phyloP scores from a whole-genome alignment of 371 early-diverging fungal genomes.

The Capniomyces stellatus region DNA sequence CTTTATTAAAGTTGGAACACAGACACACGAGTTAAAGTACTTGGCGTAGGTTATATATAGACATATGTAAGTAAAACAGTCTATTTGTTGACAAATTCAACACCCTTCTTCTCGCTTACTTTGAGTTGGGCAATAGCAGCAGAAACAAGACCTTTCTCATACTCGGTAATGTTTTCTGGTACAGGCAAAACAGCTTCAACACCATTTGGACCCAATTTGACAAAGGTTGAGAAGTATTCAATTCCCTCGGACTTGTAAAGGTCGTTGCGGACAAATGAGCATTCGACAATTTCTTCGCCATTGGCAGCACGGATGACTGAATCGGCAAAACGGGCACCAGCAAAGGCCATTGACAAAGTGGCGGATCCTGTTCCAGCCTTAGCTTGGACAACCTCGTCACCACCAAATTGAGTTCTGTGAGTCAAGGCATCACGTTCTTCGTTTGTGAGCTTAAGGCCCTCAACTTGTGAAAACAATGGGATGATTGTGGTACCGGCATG shows the following conservation, averaged over 20 bases:
- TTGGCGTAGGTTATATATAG: too few species aligned
- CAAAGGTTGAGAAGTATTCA: slow-evolving; percentile 89
- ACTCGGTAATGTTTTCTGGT: slow-evolving; percentile 52
- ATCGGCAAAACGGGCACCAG: slow-evolving; percentile 91
- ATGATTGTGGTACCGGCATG: slow-evolving; percentile 98
- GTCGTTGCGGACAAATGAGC: slow-evolving; percentile 80
- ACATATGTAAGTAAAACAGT: too few species aligned
- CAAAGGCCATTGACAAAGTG: slow-evolving; percentile 96
- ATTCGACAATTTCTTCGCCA: slow-evolving; percentile 72
- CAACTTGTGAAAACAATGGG: slow-evolving; percentile 76
- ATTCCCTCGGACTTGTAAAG: slow-evolving; percentile 52
- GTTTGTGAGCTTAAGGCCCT: slow-evolving; percentile 63
- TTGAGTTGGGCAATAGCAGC: slow-evolving; percentile 84
- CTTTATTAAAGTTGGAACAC: too few species aligned
- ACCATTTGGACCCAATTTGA: slow-evolving; percentile 88
- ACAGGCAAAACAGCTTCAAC: slow-evolving; percentile 82
- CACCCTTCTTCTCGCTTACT: slow-evolving; percentile 81
- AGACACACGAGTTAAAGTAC: too few species aligned
- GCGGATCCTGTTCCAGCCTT: slow-evolving; percentile 97
- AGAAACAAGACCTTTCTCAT: slow-evolving; percentile 78
- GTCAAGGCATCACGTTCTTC: slow-evolving; percentile 85
- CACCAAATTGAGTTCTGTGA: slow-evolving; percentile 97
- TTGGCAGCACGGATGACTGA: slow-evolving; percentile 77
- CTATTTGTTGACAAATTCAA: slow-evolving; percentile 31
- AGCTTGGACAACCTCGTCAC: slow-evolving; percentile 99